These are phyloP conservation scores for Neoboletus brunneissimus DNA, from an alignment of 768 basidiomycete species.

Conservation along the genomic window DNA sequence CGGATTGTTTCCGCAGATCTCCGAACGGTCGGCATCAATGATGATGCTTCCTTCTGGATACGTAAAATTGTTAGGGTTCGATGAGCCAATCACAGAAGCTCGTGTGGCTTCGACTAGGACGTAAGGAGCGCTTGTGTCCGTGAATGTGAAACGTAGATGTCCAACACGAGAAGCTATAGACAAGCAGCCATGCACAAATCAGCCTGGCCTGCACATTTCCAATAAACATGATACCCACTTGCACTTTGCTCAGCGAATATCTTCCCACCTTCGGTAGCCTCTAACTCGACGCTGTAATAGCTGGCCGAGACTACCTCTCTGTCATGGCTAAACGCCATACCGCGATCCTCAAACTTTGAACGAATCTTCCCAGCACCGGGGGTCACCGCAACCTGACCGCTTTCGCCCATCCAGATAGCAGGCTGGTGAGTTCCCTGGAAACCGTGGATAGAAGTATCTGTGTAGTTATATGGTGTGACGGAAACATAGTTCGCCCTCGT, in stretches of 20 bases:
- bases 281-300: constrained; percentile 57
- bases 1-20: constrained; percentile 62
- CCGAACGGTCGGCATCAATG: constrained; percentile 41
- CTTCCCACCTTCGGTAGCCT: constrained; percentile 48
- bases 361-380: constrained; percentile 55
- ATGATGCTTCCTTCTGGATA: constrained; percentile 52
- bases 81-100: constrained; percentile 55
- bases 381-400: constrained; percentile 56
- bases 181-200: background rate
- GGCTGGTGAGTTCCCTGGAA: constrained; percentile 82
- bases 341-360: constrained; percentile 56
- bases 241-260: constrained; percentile 60
- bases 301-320: constrained; percentile 53
- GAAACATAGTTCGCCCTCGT: constrained; percentile 76
- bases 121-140: constrained; percentile 44
- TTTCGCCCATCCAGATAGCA: constrained; percentile 89
- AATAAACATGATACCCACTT: constrained; percentile 40
- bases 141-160: constrained; percentile 70
- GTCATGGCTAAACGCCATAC: constrained; percentile 49
- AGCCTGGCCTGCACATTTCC: background rate
- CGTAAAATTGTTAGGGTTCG: constrained; percentile 45
- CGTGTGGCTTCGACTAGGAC: constrained; percentile 68
- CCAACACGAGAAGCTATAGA: constrained; percentile 67
- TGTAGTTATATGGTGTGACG: constrained; percentile 67
- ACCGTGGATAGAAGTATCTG: constrained; percentile 59